Evolutionary conservation across 106 monocot genomes (phyloP).

Genomic region (Acorus calamus): DNA sequence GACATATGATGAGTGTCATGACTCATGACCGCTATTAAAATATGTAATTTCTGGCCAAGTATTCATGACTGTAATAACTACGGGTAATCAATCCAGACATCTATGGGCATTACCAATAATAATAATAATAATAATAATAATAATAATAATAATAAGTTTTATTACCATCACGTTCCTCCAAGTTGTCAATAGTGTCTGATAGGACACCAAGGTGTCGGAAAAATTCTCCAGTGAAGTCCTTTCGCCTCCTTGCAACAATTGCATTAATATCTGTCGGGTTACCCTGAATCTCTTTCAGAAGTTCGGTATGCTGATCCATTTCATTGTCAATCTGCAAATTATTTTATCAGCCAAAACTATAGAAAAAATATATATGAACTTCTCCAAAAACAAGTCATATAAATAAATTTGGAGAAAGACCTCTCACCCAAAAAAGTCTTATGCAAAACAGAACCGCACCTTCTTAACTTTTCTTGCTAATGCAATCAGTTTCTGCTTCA

Average conservation of each 20-base stretch:
- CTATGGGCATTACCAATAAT: no score
- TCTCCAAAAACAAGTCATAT: no score
- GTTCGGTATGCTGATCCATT: slow-evolving; percentile 56
- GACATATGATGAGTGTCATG: no score
- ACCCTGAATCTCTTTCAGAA: slow-evolving; percentile 67
- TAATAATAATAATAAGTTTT: no score
- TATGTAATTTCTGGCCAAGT: no score
- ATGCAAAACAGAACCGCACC: slow-evolving; percentile 18
- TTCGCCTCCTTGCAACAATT: slow-evolving; percentile 74
- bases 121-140: no score
- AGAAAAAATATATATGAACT: no score
- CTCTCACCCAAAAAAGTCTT: not conserved
- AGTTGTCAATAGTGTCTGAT: slow-evolving; percentile 32
- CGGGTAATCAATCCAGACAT: no score
- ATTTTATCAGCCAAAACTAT: not conserved
- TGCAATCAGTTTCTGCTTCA: slow-evolving; percentile 53
- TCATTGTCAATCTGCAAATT: slow-evolving; percentile 65
- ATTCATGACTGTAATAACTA: no score
- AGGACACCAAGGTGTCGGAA: slow-evolving; percentile 63
- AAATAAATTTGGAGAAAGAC: no score
- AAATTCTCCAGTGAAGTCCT: slow-evolving; percentile 78
- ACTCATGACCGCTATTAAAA: no score
- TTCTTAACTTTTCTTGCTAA: slow-evolving; percentile 81
- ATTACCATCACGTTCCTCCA: slow-evolving; percentile 88
- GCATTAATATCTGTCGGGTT: slow-evolving; percentile 72